Evolutionary conservation across 768 basidiomycete species (phyloP), one percentile per base, ranked within the genome.

Genomic region (Kwoniella europaea): DNA sequence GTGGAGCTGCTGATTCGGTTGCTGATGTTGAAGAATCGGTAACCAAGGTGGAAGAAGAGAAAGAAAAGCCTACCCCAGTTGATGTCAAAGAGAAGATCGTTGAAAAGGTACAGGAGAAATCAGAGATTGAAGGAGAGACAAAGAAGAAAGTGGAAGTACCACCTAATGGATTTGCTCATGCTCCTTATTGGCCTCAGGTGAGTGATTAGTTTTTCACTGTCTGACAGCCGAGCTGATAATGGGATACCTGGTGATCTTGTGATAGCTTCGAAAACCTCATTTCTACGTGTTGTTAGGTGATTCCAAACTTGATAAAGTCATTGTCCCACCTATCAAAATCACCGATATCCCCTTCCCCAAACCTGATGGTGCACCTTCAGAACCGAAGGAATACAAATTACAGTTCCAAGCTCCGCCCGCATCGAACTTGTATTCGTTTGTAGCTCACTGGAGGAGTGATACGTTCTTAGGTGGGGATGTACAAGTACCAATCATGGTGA

Each of bases 201-300:
- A 55, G 91, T 85, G 24, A 10, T 22, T 10, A 29, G 52, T 54
- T 42, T 35, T 35, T 12, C 27, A 54, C 50, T 4, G 87, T 88
- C 79, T 94, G 91, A 91, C 92, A 92, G 63, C 88, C 57, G 24
- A 54, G 57, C 46, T 53, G 43, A 52, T n/a, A n/a, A n/a, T n/a
- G n/a, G n/a, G n/a, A n/a, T n/a, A n/a, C n/a, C n/a, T n/a, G n/a
- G n/a, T 27, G 9, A 35, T 41, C 15, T 5, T 9, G 9, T 29
- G 4, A 35, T 76, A 95, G 92, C 87, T 90, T 66, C 93, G 94
- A 69, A 95, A 92, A 84, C 91, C 95, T 0, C 87, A 89, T 24
- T 98, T 93, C 93, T 95, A 94, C 91, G 86, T 96, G 63, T 87
- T 96, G 12, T 88, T 97, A 22, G 92, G 91, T 0, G 94, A 97